Evolutionary conservation across 768 basidiomycete species (phyloP).

Genomic region (Saitozyma sp.): DNA sequence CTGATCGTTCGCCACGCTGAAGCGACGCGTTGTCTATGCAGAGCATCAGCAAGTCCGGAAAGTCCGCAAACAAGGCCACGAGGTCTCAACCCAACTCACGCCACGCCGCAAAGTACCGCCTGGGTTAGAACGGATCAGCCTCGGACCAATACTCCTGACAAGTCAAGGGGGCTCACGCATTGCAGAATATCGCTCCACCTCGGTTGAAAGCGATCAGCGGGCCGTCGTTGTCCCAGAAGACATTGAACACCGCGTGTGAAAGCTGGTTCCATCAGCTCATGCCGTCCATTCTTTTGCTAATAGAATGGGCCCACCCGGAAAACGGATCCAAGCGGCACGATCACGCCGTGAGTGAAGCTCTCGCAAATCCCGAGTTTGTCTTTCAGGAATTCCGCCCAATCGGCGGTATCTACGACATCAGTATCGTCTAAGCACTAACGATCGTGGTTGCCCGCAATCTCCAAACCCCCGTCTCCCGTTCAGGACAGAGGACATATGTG

Average conservation of each 20-base stretch:
- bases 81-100: slow-evolving; percentile 60
- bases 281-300: neutral
- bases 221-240: slow-evolving; percentile 81
- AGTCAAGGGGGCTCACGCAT: slow-evolving; percentile 60
- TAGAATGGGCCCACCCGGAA: slow-evolving; percentile 58
- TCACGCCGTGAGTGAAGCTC: slow-evolving; percentile 68
- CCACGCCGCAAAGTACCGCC: slow-evolving; percentile 82
- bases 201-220: slow-evolving; percentile 91
- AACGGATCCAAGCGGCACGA: slow-evolving; percentile 66
- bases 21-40: slow-evolving; percentile 67
- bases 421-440: no score
- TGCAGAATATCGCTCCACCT: slow-evolving; percentile 81
- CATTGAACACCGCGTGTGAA: slow-evolving; percentile 70
- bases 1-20: slow-evolving; percentile 59
- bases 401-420: slow-evolving; percentile 57
- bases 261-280: slow-evolving; percentile 52
- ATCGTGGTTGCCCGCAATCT: slow-evolving; percentile 44
- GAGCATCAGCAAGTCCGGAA: no score
- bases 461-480: slow-evolving; percentile 5
- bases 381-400: slow-evolving; percentile 52
- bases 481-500: no score
- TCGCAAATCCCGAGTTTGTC: slow-evolving; percentile 57
- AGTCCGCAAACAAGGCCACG: neutral
- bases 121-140: slow-evolving; percentile 11
- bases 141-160: no score